Percentiles rank a stretch among this genome's conserved stretches.
Evolutionary conservation across 2,329 filamentous ascomycete genomes (phyloP).

Genomic region (Pestalotiopsis sp.): DNA sequence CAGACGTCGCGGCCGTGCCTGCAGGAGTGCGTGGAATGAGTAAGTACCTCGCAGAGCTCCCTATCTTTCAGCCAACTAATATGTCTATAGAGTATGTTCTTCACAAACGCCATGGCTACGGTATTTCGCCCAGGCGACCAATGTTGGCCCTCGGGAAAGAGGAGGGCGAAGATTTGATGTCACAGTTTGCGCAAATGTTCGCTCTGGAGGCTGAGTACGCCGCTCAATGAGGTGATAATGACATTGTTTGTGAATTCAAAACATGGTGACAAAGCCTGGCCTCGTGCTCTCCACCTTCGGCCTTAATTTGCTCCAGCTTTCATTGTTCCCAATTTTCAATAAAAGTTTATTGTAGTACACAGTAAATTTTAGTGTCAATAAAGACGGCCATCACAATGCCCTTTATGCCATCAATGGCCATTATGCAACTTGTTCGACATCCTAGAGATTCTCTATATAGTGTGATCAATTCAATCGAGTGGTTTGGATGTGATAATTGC

Average conservation of each 20-base stretch:
- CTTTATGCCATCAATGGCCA: not conserved
- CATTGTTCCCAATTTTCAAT: not conserved
- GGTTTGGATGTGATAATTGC: not conserved
- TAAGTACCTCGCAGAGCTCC: constrained; percentile 14
- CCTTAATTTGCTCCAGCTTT: no score
- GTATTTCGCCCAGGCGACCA: constrained; percentile 21
- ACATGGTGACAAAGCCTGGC: not conserved
- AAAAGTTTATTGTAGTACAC: not conserved
- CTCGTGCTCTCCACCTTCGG: not conserved
- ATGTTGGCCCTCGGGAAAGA: constrained; percentile 20
- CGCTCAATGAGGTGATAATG: not conserved
- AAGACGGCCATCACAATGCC: not conserved
- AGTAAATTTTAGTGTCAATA: not conserved
- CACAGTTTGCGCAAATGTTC: constrained; percentile 19
- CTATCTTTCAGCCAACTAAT: not conserved
- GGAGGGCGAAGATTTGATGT: constrained; percentile 23
- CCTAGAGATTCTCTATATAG: not conserved
- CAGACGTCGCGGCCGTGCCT: constrained; percentile 26
- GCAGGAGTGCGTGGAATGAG: constrained; percentile 27
- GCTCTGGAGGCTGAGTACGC: constrained; percentile 19
- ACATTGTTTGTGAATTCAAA: not conserved
- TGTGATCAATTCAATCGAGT: not conserved
- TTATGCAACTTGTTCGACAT: not conserved
- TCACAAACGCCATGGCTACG: constrained; percentile 24
- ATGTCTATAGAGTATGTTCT: constrained; percentile 22